Percentiles rank a stretch among this genome's conserved stretches.
Conservation (phyloP, 768 basidiomycete genomes). For the Psilocybe tampanensis region DNA sequence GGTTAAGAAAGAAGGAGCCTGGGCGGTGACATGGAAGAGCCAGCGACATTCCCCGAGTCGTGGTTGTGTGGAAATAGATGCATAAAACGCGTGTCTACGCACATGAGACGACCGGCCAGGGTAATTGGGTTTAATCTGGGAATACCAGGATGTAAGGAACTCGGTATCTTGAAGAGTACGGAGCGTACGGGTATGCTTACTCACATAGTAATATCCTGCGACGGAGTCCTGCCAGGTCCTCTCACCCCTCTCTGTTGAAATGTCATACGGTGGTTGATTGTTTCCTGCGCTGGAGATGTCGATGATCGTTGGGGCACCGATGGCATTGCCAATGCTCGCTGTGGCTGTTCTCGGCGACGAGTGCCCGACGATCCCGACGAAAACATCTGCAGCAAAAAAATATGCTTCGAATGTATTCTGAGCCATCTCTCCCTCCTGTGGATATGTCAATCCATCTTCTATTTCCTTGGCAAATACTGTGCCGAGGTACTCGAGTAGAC, state of each 20-base stretch:
- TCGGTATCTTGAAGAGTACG: not conserved
- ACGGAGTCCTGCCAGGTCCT: slow-evolving; percentile 70
- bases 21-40: slow-evolving; percentile 12
- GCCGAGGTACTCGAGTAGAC: slow-evolving; percentile 62
- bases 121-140: slow-evolving; percentile 81
- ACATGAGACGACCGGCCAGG: slow-evolving; percentile 90
- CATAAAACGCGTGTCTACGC: slow-evolving; percentile 35
- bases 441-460: slow-evolving; percentile 79
- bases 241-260: slow-evolving; percentile 49
- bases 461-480: slow-evolving; percentile 72
- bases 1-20: not conserved
- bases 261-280: slow-evolving; percentile 14
- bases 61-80: not conserved
- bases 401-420: slow-evolving; percentile 67
- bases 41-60: slow-evolving; percentile 15
- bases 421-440: slow-evolving; percentile 68
- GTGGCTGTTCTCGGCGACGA: slow-evolving; percentile 15
- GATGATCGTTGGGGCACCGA: not conserved
- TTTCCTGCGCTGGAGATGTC: slow-evolving; percentile 13
- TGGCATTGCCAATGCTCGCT: slow-evolving; percentile 3
- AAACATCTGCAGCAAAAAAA: slow-evolving; percentile 77
- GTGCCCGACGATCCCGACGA: slow-evolving; percentile 57
- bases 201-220: slow-evolving; percentile 79
- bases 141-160: slow-evolving; percentile 2
- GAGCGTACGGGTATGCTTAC: slow-evolving; percentile 2